Percentiles rank a stretch among this genome's conserved stretches.
Conservation (phyloP, 2,329 filamentous ascomycete genomes). For the Neopestalotiopsis rosae region DNA sequence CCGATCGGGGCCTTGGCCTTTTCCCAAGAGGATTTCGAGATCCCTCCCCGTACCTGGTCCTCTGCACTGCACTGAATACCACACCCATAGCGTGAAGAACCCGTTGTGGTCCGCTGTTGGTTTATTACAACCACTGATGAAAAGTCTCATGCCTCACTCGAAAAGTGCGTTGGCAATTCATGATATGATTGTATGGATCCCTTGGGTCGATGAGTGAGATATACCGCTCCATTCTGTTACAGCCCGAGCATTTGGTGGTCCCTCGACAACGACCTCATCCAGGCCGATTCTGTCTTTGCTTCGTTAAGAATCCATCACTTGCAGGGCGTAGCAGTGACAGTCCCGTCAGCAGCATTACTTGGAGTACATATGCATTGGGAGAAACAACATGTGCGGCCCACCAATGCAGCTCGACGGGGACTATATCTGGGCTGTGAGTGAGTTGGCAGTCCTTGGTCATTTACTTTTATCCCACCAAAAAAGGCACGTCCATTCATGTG, state of each 20-base stretch:
- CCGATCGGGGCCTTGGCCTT: background rate
- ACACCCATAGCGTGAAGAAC: background rate
- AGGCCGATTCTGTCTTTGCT: background rate
- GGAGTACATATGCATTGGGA: background rate
- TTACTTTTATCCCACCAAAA: background rate
- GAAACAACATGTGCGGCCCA: conserved; percentile 7
- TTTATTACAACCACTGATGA: background rate
- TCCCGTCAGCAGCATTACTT: background rate
- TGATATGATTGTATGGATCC: too few relatives aligned
- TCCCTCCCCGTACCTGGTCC: background rate
- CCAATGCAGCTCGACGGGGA: background rate
- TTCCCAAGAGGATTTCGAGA: background rate
- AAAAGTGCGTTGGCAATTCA: too few relatives aligned
- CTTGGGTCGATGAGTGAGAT: background rate
- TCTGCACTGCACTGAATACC: background rate
- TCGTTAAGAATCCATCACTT: background rate
- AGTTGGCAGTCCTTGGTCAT: conserved; percentile 14
- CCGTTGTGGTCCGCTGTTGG: background rate
- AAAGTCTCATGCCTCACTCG: too few relatives aligned
- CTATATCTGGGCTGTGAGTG: conserved; percentile 3
- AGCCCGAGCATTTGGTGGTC: background rate
- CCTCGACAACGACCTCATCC: background rate
- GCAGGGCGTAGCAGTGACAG: conserved; percentile 4
- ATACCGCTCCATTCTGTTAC: background rate
- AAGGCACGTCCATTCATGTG: background rate